A percentile compares a stretch with the other conserved stretches of the same genome.
phyloP scores from a whole-genome alignment of 2,329 filamentous ascomycete genomes.

The Leptographium lundbergii region DNA sequence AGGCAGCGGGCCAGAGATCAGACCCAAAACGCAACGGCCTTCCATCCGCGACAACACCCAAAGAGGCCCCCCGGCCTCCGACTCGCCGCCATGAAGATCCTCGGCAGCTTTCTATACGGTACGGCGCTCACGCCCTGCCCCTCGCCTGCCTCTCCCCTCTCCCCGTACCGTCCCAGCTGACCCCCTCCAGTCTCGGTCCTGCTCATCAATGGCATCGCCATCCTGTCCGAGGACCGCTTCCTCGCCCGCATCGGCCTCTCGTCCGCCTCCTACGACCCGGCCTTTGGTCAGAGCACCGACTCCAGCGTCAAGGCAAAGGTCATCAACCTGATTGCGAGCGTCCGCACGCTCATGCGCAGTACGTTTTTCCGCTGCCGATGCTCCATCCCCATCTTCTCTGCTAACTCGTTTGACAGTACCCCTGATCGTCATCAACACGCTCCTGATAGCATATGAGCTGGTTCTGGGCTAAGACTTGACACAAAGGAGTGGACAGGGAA shows the following conservation, averaged over 20 bases:
- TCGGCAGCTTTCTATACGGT: conserved; percentile 22
- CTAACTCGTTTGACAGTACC: conserved; percentile 45
- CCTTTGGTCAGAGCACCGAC: conserved; percentile 62
- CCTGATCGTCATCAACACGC: conserved; percentile 67
- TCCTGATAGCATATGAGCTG: conserved; percentile 75
- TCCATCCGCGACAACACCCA: no score
- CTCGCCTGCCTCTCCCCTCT: background rate
- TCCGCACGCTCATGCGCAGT: conserved; percentile 90
- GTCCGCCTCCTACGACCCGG: conserved; percentile 54
- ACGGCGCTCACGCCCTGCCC: no score
- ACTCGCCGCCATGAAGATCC: conserved; percentile 16
- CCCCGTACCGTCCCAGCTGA: background rate
- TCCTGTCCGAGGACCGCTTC: conserved; percentile 91
- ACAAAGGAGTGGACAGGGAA: no score
- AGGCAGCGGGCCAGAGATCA: background rate
- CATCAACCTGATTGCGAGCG: conserved; percentile 79
- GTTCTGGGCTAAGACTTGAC: conserved; percentile 48
- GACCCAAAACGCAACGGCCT: background rate
- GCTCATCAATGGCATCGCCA: conserved; percentile 83
- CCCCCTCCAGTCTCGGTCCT: conserved; percentile 56
- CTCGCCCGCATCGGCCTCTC: conserved; percentile 83
- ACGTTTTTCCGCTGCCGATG: conserved; percentile 24
- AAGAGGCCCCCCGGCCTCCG: background rate
- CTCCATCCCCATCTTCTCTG: no score
- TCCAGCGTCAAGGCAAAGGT: conserved; percentile 75